These are phyloP conservation scores for Botrytis squamosa DNA, from an alignment of 2,329 filamentous ascomycete species.

Conservation along the genomic window DNA sequence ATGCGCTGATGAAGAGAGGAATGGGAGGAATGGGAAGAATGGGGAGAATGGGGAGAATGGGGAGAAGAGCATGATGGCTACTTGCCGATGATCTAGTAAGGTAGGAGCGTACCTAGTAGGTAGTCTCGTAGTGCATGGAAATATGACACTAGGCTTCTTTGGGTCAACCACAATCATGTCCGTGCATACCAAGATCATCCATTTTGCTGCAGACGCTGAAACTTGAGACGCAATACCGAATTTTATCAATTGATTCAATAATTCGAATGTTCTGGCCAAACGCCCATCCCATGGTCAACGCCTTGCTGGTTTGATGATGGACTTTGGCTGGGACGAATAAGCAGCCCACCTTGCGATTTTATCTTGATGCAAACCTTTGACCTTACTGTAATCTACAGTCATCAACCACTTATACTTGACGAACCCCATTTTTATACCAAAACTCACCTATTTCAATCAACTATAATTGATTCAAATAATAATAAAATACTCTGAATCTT, in stretches of 20 bases:
- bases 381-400: not conserved
- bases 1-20: not conserved
- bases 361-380: not conserved
- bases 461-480: too few relatives aligned
- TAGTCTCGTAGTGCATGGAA: not conserved
- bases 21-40: too few relatives aligned
- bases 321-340: not conserved
- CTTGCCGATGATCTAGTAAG: not conserved
- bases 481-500: too few relatives aligned
- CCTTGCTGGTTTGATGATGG: not conserved
- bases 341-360: not conserved
- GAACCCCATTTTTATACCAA: too few relatives aligned
- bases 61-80: not conserved
- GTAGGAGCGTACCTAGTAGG: too few relatives aligned
- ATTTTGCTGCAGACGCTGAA: not conserved
- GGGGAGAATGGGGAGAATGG: not conserved
- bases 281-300: too few relatives aligned
- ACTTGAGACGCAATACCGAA: not conserved
- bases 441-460: too few relatives aligned
- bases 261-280: conserved; percentile 8
- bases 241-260: not conserved
- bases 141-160: not conserved
- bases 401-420: too few relatives aligned
- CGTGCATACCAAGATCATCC: not conserved
- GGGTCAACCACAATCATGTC: not conserved